A percentile compares a stretch with the other conserved stretches of the same genome.
These are phyloP conservation scores for Aegilops speltoides DNA, from an alignment of 176 grass and related monocot genomes.

Conservation along the genomic window DNA sequence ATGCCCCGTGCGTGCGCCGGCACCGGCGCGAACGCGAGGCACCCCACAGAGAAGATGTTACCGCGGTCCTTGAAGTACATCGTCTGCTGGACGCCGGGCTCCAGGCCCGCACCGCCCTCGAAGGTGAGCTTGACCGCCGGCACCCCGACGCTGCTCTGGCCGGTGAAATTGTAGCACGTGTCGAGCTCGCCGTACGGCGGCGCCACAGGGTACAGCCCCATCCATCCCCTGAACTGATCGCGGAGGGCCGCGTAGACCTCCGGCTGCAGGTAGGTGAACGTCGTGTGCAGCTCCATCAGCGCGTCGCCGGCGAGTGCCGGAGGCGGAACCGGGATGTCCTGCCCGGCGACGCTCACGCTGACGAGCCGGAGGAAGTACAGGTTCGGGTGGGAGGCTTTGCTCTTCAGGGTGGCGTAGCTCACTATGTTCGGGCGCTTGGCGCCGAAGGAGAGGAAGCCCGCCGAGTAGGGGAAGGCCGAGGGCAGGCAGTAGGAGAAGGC, in stretches of 20 bases:
- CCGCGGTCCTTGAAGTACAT: background rate
- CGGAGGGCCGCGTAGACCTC: background rate
- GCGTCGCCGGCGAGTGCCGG: background rate
- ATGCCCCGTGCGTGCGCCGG: background rate
- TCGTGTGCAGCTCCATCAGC: background rate
- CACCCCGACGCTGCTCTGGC: background rate
- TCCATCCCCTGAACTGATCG: background rate
- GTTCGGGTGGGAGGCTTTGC: background rate
- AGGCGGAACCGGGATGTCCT: background rate
- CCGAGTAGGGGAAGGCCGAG: background rate
- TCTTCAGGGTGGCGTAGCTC: background rate
- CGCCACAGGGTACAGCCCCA: background rate
- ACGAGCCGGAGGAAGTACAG: background rate
- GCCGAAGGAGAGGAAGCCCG: background rate
- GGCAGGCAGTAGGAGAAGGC: slow-evolving; percentile 76
- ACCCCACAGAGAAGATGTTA: background rate
- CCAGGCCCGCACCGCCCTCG: background rate
- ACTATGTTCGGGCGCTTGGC: background rate
- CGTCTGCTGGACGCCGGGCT: background rate
- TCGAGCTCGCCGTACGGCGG: background rate
- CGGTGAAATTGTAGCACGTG: no score
- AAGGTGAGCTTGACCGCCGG: background rate
- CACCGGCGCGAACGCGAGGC: background rate
- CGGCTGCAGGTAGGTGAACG: background rate
- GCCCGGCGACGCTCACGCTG: background rate